Evolutionary conservation across 129 eudicot genomes (phyloP).

Genomic region (Ambrosia trifida): DNA sequence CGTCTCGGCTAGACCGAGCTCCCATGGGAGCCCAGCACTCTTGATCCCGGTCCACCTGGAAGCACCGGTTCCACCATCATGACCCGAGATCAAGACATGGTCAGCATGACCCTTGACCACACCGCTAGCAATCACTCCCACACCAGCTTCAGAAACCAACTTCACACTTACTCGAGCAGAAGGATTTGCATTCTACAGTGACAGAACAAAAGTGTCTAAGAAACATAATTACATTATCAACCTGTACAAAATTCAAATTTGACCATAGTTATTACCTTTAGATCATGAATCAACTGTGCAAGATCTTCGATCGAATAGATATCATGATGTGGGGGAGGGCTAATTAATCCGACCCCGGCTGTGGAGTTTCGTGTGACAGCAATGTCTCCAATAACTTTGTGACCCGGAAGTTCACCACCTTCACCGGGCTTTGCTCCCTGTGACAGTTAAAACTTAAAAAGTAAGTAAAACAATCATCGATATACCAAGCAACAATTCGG

Average conservation of each 20-base stretch:
- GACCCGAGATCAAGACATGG: slow-evolving; percentile 95
- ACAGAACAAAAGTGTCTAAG: slow-evolving; percentile 14
- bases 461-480: slow-evolving; percentile 9
- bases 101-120: slow-evolving; percentile 99
- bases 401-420: slow-evolving; percentile 99
- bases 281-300: slow-evolving; percentile 91
- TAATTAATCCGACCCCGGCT: slow-evolving; percentile 96
- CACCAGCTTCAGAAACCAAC: slow-evolving; percentile 98
- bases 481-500: slow-evolving; percentile 11
- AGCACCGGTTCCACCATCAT: slow-evolving; percentile 99
- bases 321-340: slow-evolving; percentile 99
- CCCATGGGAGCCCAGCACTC: slow-evolving; percentile 99
- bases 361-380: slow-evolving; percentile 96
- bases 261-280: slow-evolving; percentile 55
- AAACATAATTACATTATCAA: neutral
- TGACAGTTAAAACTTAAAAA: slow-evolving; percentile 23
- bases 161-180: slow-evolving; percentile 91
- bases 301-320: slow-evolving; percentile 98
- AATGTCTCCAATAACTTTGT: slow-evolving; percentile 95
- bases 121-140: slow-evolving; percentile 97
- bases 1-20: slow-evolving; percentile 95
- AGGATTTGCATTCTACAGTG: slow-evolving; percentile 79
- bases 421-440: slow-evolving; percentile 99
- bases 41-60: slow-evolving; percentile 98
- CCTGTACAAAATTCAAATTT: neutral